Base-by-base conservation (phyloP, 2,329 filamentous ascomycete genomes). In the Ophiocordyceps sinensis region DNA sequence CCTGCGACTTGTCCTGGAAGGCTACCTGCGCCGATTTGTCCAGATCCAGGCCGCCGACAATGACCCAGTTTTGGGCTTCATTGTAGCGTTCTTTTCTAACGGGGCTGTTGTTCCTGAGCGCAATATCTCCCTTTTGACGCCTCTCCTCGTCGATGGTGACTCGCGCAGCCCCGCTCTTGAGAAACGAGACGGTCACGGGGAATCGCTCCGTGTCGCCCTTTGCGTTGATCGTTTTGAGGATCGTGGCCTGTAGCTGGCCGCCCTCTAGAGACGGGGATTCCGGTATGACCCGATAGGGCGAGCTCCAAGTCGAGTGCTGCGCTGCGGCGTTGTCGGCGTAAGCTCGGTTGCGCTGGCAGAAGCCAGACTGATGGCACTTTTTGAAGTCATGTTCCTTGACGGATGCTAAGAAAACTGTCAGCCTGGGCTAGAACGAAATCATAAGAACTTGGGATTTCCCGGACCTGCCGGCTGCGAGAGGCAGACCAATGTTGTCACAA, bases 371-470 rank as follows among this genome's bases (percentile, higher is more conserved):
- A 50, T 83, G 68, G 67, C 91, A 98, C 53, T 83, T 94, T 59
- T 96, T 98, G 73, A 96, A 98, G 61, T 94, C 88, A 54, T 94
- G 79, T 58, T 94, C 83, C 66, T 98, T 98, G 40, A 98, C 91
- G 53, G 76, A 71, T 49, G 75, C 87, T 94, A 28, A 11, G 4
- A 28, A 28, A 34, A 8, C 2, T 34, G 29, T 43, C n/a, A 40
- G 35, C n/a, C 13, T 10, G 10, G 5, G 5, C 15, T n/a, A 3
- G 7, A 23, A 23, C 5, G 1, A 13, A 12, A 32, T 31, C 32
- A 12, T 1, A 9, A 4, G 15, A 26, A 6, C 23, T 26, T 9
- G 23, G 3, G 15, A 35, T 5, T 10, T 2, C 19, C 13, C 75
- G 59, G 67, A 85, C 83, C 69, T 64, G 74, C 73, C 54, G 79